Base-by-base conservation (phyloP, 2,329 filamentous ascomycete species). In the Cordyceps militaris region DNA sequence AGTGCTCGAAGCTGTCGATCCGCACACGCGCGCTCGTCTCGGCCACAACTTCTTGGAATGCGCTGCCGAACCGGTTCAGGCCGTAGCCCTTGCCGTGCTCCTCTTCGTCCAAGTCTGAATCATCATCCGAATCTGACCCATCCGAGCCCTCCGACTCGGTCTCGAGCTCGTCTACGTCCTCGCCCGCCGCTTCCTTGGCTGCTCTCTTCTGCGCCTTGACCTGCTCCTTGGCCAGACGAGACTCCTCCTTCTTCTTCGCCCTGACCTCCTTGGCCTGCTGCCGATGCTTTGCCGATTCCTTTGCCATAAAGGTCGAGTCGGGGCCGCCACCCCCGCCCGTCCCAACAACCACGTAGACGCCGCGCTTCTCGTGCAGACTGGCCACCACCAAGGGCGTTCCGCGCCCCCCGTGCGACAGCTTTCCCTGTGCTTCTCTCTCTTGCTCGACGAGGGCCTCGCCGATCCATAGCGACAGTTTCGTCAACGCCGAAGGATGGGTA, bases 1-100 rank as follows among this genome's bases (percentile, higher is more conserved):
- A 96, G 70, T 96, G 90, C 73, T 99, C 94, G 67, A 99, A 99
- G 71, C 89, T 95, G 73, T 99, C 94, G 68, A 97, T 95, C 60
- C 91, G 79, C 21, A 97, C 91, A 16, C 92, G 77, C 0, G 93
- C 90, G 59, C 87, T 94, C 16, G 93, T 97, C 76, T 97, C 91
- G 53, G 87, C 83, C 2, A 96, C 89, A 0, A 97, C 94, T 67
- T 96, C 91, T 70, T 97, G 91, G 71, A 99, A 99, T 3, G 94
- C 93, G 66, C 87, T 91, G 8, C 94, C 94, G 67, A 99, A 99
- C 51, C 88, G 84, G 73, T 97, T 99, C 54, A 89, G 75, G 1
- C 92, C 88, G 56, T 89, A 88, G 0, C 87, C 86, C 61, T 82
- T 82, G 50, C 81, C 81, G 36, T 76, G 76, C 16, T 74, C 74